Conservation (phyloP, 139 green algal genomes). For the Mesotaenium endlicherianum region DNA sequence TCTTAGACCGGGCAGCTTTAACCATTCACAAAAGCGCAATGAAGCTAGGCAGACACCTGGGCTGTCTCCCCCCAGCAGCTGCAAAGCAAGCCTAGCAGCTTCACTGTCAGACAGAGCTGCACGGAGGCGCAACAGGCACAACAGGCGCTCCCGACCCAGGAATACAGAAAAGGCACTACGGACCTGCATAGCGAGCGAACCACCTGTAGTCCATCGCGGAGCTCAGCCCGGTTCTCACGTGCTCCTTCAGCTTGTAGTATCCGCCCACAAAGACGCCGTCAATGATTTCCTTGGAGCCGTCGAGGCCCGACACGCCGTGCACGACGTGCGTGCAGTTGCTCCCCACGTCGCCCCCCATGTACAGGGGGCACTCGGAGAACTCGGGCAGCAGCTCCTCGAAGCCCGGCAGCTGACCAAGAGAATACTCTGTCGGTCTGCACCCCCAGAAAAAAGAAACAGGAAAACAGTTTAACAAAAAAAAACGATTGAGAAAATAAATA, state of each 20-base stretch:
- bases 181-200: conserved; percentile 61
- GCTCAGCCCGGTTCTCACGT: conserved; percentile 30
- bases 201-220: conserved; percentile 62
- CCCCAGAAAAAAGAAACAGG: neutral
- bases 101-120: no score
- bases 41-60: no score
- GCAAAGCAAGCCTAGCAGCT: no score
- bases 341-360: conserved; percentile 79
- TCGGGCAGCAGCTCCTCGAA: conserved; percentile 53
- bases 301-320: conserved; percentile 61
- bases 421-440: conserved; percentile 55
- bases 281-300: conserved; percentile 54
- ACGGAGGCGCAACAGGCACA: no score
- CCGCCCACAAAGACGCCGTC: conserved; percentile 65
- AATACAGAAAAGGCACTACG: no score
- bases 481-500: neutral
- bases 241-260: conserved; percentile 48
- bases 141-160: no score
- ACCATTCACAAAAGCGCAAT: no score
- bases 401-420: conserved; percentile 47
- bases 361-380: conserved; percentile 64
- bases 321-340: conserved; percentile 63
- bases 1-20: no score
- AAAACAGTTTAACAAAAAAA: neutral
- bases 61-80: no score